A percentile compares a stretch with the other conserved stretches of the same genome.
Conservation (phyloP, 495 filamentous ascomycete species). For the Cairneyella variabilis region DNA sequence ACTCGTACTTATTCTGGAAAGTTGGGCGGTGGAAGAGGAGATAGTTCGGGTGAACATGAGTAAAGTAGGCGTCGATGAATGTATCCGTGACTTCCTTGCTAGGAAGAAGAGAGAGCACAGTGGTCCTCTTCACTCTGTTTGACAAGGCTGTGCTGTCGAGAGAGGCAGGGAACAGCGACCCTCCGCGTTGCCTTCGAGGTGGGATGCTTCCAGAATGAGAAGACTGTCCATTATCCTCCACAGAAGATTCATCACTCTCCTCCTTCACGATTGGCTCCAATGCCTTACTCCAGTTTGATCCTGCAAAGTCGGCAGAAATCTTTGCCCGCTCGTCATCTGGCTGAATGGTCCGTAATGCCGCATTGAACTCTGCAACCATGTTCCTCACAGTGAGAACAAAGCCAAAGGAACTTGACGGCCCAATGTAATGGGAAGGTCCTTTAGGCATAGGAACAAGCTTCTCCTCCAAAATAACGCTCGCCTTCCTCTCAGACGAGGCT, state of each 20-base stretch:
- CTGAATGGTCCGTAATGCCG: slow-evolving; percentile 18
- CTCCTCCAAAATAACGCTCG: slow-evolving; percentile 15
- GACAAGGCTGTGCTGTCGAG: slow-evolving; percentile 3
- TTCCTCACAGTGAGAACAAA: slow-evolving; percentile 25
- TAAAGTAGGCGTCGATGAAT: slow-evolving; percentile 38
- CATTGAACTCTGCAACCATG: slow-evolving; percentile 26
- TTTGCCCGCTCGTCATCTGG: slow-evolving; percentile 22
- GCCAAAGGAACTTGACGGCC: slow-evolving; percentile 27
- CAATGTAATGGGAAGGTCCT: slow-evolving; percentile 27
- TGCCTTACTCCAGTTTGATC: slow-evolving; percentile 24
- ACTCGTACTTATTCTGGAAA: slow-evolving; percentile 39
- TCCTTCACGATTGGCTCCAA: slow-evolving; percentile 22
- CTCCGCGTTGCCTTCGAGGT: neutral
- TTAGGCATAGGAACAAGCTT: slow-evolving; percentile 23
- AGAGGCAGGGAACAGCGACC: slow-evolving; percentile 5
- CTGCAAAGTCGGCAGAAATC: slow-evolving; percentile 24
- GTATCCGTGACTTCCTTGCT: slow-evolving; percentile 30
- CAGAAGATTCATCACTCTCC: slow-evolving; percentile 20
- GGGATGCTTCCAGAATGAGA: neutral
- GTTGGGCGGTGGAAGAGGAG: slow-evolving; percentile 40
- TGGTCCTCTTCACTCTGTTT: slow-evolving; percentile 10
- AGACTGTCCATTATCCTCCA: slow-evolving; percentile 4
- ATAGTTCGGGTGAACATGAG: slow-evolving; percentile 40
- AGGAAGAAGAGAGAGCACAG: slow-evolving; percentile 27
- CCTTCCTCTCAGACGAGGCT: slow-evolving; percentile 2